These are phyloP conservation scores for Yamadazyma scolyti DNA, from an alignment of 805 yeast genomes.

Conservation along the genomic window DNA sequence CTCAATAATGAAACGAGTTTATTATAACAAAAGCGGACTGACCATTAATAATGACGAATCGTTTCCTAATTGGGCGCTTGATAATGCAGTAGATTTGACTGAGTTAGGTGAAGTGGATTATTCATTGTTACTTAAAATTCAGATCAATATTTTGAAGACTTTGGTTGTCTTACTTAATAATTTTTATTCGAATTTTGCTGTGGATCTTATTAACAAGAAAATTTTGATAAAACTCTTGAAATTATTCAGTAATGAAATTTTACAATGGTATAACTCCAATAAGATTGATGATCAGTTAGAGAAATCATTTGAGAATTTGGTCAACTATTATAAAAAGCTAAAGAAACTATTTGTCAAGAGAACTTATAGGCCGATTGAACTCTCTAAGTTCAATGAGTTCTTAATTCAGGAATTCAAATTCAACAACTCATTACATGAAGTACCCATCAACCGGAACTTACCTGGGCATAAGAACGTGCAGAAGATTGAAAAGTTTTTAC, in stretches of 20 bases:
- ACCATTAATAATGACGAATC: constrained; percentile 11
- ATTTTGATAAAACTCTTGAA: constrained; percentile 63
- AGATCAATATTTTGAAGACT: constrained; percentile 77
- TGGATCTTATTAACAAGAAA: constrained; percentile 57
- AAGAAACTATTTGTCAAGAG: constrained; percentile 69
- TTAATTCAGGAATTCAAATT: constrained; percentile 39
- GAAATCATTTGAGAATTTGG: constrained; percentile 35
- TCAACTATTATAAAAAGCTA: constrained; percentile 55
- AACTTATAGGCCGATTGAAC: constrained; percentile 57
- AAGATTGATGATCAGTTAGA: constrained; percentile 32
- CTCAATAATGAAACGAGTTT: constrained; percentile 36
- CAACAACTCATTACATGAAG: constrained; percentile 38
- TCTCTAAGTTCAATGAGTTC: constrained; percentile 35
- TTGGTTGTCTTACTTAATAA: constrained; percentile 65
- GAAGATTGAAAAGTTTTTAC: constrained; percentile 59
- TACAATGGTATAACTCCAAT: constrained; percentile 44
- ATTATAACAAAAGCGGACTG: constrained; percentile 12
- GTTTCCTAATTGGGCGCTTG: constrained; percentile 62
- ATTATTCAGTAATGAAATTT: constrained; percentile 63
- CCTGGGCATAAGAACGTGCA: constrained; percentile 43
- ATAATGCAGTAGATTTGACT: constrained; percentile 32
- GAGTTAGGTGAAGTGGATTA: constrained; percentile 53
- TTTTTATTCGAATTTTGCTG: constrained; percentile 72
- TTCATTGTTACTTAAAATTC: constrained; percentile 69
- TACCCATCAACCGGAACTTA: constrained; percentile 44